Evolutionary conservation across 768 basidiomycete species (phyloP), one percentile per base, ranked within the genome.

Genomic region (Mycena epipterygia): DNA sequence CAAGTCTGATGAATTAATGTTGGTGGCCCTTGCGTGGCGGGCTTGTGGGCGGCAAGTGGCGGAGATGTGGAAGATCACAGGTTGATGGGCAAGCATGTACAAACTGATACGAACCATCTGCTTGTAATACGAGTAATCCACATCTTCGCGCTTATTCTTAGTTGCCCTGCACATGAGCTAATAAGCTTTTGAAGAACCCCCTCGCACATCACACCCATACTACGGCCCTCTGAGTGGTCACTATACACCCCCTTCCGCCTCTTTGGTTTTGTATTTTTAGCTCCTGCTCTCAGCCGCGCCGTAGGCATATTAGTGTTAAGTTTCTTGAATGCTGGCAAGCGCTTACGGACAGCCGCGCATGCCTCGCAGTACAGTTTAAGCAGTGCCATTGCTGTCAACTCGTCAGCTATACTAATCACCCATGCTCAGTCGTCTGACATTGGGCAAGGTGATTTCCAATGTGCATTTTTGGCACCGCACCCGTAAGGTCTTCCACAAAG

Each of bases 381-480:
- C 25, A 61, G 25, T 25, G 46, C 35, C 4, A 33, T 5, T 8
- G 44, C 59, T 61, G 48, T 0, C 4, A 21, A 29, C 17, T 11
- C 25, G 21, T 58, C 25, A 58, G 39, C 66, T 67, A 30, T 65
- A 65, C 39, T 69, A 72, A 44, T 77, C 78, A 35, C 79, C 78
- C 5, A 81, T 62, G n/a, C 55, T 74, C n/a, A n/a, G 59, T 80
- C 79, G 51, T 67, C 30, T 79, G 74, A 51, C 80, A 81, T 6
- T 61, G 63, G 7, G 68, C 60, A 6, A 73, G 70, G 60, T 81
- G 81, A 30, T 74, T 73, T 13, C 71, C 64, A n/a, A 81, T 64
- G 66, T 82, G 81, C 73, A 78, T 71, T 41, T 79, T 81, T 0
- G 78, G 79, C 27, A 81, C 72, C 1, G 73, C 74, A 1, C 78